Conservation (phyloP, 306 rosid species). For the Quercus glauca region DNA sequence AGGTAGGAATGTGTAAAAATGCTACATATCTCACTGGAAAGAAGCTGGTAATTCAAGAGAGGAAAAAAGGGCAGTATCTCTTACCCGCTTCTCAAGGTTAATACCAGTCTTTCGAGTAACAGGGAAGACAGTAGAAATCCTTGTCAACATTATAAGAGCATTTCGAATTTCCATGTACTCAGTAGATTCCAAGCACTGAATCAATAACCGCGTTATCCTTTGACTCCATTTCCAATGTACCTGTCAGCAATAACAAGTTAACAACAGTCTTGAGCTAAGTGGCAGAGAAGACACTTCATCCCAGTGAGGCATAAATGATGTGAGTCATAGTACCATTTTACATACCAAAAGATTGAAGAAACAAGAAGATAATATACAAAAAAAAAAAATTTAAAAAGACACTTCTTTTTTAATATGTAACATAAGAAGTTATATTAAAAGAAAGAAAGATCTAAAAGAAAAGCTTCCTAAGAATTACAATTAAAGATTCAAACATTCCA, state of each 20-base stretch:
- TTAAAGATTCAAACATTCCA: too few relatives aligned
- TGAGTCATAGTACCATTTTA: not conserved
- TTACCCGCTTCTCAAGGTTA: slow-evolving; percentile 93
- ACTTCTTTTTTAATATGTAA: not conserved
- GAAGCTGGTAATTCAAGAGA: not conserved
- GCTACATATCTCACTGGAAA: not conserved
- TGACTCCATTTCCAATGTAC: slow-evolving; percentile 99
- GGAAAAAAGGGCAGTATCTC: slow-evolving; percentile 7
- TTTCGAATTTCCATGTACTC: slow-evolving; percentile 99
- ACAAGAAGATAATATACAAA: not conserved
- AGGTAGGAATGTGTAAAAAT: slow-evolving; percentile 2
- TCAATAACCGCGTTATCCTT: slow-evolving; percentile 82
- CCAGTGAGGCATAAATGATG: not conserved
- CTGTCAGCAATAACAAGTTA: slow-evolving; percentile 37
- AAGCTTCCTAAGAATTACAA: too few relatives aligned
- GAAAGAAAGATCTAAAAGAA: too few relatives aligned
- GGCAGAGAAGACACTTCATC: not conserved
- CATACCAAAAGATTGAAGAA: not conserved
- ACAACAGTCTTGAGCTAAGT: not conserved
- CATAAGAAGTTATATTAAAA: too few relatives aligned
- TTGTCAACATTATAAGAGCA: slow-evolving; percentile 88
- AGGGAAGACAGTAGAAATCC: slow-evolving; percentile 90
- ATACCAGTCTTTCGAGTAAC: slow-evolving; percentile 94
- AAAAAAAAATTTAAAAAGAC: not conserved
- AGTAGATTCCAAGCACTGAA: slow-evolving; percentile 88